These are phyloP conservation scores for Artemisia tridentata DNA, from an alignment of 129 eudicot species.

Conservation along the genomic window DNA sequence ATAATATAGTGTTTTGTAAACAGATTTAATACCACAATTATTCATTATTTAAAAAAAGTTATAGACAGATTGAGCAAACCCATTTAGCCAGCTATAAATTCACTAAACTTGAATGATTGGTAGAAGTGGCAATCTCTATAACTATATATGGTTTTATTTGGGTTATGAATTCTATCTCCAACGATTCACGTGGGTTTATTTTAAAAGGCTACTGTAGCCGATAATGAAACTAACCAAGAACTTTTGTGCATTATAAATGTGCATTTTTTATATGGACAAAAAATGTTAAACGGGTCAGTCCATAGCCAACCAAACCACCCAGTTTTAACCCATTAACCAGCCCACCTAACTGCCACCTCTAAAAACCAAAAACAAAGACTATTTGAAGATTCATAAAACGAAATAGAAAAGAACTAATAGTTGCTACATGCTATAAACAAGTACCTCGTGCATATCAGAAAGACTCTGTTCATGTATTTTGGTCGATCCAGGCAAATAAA, in stretches of 20 bases:
- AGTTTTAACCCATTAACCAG: background rate
- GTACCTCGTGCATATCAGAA: constrained; percentile 94
- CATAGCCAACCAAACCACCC: background rate
- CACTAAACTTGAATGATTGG: background rate
- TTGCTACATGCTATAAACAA: background rate
- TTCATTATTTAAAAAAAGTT: background rate
- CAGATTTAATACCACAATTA: background rate
- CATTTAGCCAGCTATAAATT: background rate
- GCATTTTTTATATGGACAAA: background rate
- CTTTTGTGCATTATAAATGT: background rate
- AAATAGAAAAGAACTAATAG: background rate
- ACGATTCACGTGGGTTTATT: background rate
- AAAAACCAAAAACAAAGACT: background rate
- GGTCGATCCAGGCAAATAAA: constrained; percentile 84
- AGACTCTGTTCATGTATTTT: constrained; percentile 89
- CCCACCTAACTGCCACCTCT: background rate
- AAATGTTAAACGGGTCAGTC: background rate
- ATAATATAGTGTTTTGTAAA: background rate
- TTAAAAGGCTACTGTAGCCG: background rate
- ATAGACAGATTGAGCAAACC: background rate
- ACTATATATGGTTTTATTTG: background rate
- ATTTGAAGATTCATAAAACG: background rate
- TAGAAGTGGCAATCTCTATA: background rate
- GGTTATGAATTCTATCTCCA: background rate
- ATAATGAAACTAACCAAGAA: background rate